Evolutionary conservation across 1,284 basidiomycete species (phyloP).

Genomic region (Trametes polyzona): DNA sequence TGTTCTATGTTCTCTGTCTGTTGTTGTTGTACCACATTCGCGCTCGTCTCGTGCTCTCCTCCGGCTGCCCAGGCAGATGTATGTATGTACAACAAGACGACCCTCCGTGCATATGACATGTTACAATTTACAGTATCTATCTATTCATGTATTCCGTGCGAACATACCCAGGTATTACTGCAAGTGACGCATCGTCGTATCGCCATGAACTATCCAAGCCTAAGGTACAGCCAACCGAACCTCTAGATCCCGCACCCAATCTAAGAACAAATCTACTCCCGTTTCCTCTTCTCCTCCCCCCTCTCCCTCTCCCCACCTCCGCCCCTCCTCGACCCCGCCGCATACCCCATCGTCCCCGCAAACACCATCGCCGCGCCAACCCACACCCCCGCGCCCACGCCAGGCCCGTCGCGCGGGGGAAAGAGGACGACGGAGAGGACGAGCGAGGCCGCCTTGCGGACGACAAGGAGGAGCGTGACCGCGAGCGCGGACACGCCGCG

Average conservation of each 20-base stretch:
- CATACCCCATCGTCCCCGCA: conserved; percentile 75
- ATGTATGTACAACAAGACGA: no score
- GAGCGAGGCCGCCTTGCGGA: conserved; percentile 88
- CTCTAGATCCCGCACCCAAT: neutral
- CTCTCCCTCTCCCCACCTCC: conserved; percentile 20
- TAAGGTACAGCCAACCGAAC: no score
- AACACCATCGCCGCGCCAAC: conserved; percentile 70
- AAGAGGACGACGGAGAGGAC: conserved; percentile 70
- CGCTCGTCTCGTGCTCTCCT: no score
- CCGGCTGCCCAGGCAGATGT: no score
- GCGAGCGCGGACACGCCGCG: conserved; percentile 74
- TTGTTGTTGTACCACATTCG: no score
- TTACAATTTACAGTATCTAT: no score
- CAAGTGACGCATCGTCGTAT: no score
- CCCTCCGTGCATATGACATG: no score
- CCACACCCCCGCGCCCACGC: conserved; percentile 44
- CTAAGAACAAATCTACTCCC: neutral
- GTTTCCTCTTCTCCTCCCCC: conserved; percentile 11
- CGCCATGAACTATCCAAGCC: no score
- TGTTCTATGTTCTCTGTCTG: no score
- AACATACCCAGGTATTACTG: no score
- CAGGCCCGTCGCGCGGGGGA: conserved; percentile 30
- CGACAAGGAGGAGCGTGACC: conserved; percentile 87
- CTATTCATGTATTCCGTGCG: no score
- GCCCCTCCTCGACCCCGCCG: conserved; percentile 31